phyloP scores from a whole-genome alignment of 1,139 yeast species.

The Sugiyamaella japonica region DNA sequence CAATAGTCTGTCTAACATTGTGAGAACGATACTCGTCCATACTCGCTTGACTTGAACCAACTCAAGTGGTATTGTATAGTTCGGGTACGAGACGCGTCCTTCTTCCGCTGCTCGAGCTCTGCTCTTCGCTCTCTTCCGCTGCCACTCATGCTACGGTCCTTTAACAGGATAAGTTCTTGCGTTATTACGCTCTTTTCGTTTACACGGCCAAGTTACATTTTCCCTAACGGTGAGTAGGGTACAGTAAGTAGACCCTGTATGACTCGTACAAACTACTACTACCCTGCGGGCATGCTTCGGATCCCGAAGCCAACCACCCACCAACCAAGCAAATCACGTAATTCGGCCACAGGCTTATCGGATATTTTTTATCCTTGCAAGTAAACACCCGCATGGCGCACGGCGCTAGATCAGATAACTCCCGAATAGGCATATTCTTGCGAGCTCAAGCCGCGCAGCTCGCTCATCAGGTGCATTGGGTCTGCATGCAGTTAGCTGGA shows the following conservation, averaged over 20 bases:
- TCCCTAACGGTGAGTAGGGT: too few relatives aligned
- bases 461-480: not conserved
- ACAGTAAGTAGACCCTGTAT: too few relatives aligned
- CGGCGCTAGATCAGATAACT: slow-evolving; percentile 18
- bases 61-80: not conserved
- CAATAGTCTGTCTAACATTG: not conserved
- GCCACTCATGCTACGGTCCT: too few relatives aligned
- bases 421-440: slow-evolving; percentile 11
- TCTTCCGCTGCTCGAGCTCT: not conserved
- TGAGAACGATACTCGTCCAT: slow-evolving; percentile 8
- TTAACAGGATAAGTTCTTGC: too few relatives aligned
- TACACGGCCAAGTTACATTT: too few relatives aligned
- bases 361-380: not conserved
- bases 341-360: slow-evolving; percentile 2
- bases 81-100: not conserved
- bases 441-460: slow-evolving; percentile 10
- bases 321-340: slow-evolving; percentile 3
- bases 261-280: too few relatives aligned
- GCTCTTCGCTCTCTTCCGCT: too few relatives aligned
- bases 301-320: not conserved
- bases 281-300: too few relatives aligned
- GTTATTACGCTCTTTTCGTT: too few relatives aligned
- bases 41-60: not conserved
- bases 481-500: slow-evolving; percentile 1
- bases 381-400: slow-evolving; percentile 11